Conservation (phyloP, 2,329 filamentous ascomycete species). For the Cladosporium cucumerinum region DNA sequence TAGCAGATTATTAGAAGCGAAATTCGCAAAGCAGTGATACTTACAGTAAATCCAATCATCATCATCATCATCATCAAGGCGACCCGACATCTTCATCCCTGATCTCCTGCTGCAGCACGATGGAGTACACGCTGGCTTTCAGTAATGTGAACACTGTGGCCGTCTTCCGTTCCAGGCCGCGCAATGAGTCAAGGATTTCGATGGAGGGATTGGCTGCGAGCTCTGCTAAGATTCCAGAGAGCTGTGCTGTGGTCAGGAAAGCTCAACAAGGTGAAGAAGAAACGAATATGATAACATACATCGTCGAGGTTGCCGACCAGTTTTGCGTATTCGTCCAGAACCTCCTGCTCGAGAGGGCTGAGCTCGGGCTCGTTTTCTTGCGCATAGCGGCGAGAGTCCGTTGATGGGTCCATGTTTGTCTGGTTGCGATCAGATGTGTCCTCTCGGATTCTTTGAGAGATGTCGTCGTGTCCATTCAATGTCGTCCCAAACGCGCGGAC, state of each 20-base stretch:
- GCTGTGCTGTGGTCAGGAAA: constrained; percentile 30
- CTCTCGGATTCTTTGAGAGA: not conserved
- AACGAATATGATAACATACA: constrained; percentile 47
- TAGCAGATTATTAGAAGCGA: not conserved
- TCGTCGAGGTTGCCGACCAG: constrained; percentile 88
- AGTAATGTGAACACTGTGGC: constrained; percentile 91
- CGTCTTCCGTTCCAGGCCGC: constrained; percentile 89
- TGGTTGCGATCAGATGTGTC: no score
- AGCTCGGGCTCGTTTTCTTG: constrained; percentile 14
- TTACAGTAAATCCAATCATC: not conserved
- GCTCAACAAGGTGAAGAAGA: constrained; percentile 18
- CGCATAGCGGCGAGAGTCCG: not conserved
- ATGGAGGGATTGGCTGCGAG: constrained; percentile 63
- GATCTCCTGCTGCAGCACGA: constrained; percentile 96
- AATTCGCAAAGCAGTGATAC: not conserved
- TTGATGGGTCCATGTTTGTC: not conserved
- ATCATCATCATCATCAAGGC: not conserved
- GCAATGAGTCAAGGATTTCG: constrained; percentile 79
- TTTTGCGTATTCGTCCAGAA: constrained; percentile 88
- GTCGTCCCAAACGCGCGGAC: not conserved
- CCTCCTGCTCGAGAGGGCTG: constrained; percentile 72
- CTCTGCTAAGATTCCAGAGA: constrained; percentile 60
- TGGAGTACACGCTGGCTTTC: constrained; percentile 98
- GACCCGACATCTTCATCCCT: constrained; percentile 56
- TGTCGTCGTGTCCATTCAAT: not conserved